A percentile compares a stretch with the other conserved stretches of the same genome.
Evolutionary conservation across 805 yeast species (phyloP).

Genomic region (Ogataea sp.): DNA sequence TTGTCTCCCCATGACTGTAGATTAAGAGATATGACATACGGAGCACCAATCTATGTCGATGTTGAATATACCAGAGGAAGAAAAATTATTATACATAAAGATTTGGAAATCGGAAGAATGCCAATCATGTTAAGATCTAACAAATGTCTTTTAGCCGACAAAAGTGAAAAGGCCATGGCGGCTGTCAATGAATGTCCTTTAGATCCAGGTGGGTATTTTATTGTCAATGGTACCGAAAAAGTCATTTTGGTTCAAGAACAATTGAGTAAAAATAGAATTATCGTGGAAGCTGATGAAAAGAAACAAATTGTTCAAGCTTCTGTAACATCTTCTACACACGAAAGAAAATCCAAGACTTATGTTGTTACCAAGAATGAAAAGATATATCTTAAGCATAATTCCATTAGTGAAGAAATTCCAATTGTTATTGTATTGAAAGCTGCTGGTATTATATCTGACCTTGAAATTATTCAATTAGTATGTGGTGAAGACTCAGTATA

Average conservation of each 20-base stretch:
- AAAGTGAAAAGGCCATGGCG: slow-evolving; percentile 81
- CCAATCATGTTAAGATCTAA: slow-evolving; percentile 96
- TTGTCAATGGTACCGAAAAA: slow-evolving; percentile 96
- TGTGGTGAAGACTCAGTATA: slow-evolving; percentile 85
- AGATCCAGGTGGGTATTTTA: slow-evolving; percentile 98
- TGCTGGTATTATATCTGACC: slow-evolving; percentile 86
- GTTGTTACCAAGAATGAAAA: slow-evolving; percentile 87
- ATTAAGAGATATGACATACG: slow-evolving; percentile 84
- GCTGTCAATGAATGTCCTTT: slow-evolving; percentile 85
- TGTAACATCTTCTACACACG: slow-evolving; percentile 97
- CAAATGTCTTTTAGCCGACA: slow-evolving; percentile 79
- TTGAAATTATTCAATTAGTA: slow-evolving; percentile 88
- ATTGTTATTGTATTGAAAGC: slow-evolving; percentile 91
- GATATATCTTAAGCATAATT: slow-evolving; percentile 89
- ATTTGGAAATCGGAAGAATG: slow-evolving; percentile 94
- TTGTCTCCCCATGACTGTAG: slow-evolving; percentile 94
- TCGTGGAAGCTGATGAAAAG: slow-evolving; percentile 95
- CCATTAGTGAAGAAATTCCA: slow-evolving; percentile 91
- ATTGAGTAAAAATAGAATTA: slow-evolving; percentile 91
- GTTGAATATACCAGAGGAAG: slow-evolving; percentile 95
- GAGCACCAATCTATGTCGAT: slow-evolving; percentile 94
- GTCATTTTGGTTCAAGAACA: slow-evolving; percentile 97
- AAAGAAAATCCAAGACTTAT: slow-evolving; percentile 94
- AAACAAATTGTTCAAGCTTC: slow-evolving; percentile 94
- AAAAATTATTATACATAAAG: slow-evolving; percentile 81